A percentile compares a stretch with the other conserved stretches of the same genome.
These are phyloP conservation scores for Phaffomyces antillensis DNA, from an alignment of 805 yeast species.

Conservation along the genomic window DNA sequence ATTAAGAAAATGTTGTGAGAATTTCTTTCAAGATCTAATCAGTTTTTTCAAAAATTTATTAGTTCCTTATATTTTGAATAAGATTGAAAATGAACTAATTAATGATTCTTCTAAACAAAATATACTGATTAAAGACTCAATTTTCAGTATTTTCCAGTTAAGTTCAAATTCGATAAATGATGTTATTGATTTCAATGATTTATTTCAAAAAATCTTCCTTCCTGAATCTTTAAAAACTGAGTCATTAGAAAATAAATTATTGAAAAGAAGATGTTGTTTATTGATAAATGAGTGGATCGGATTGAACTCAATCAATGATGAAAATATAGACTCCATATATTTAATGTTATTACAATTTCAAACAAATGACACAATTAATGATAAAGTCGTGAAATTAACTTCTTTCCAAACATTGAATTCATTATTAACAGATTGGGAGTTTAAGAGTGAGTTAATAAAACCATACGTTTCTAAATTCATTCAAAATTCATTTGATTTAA, in stretches of 20 bases:
- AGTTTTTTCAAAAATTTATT: slow-evolving; percentile 52
- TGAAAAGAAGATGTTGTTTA: slow-evolving; percentile 71
- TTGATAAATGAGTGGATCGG: slow-evolving; percentile 78
- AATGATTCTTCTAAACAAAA: slow-evolving; percentile 34
- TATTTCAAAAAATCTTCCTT: slow-evolving; percentile 53
- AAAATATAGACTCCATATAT: slow-evolving; percentile 52
- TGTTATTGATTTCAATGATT: slow-evolving; percentile 58
- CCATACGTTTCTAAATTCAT: slow-evolving; percentile 56
- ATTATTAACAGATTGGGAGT: slow-evolving; percentile 82
- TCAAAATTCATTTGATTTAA: slow-evolving; percentile 38
- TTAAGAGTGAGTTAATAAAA: slow-evolving; percentile 57
- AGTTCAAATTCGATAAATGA: slow-evolving; percentile 61
- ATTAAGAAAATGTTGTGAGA: slow-evolving; percentile 81
- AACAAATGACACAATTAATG: slow-evolving; percentile 44
- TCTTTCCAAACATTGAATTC: slow-evolving; percentile 63
- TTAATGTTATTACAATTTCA: slow-evolving; percentile 47
- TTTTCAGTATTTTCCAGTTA: slow-evolving; percentile 75
- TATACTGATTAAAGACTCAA: slow-evolving; percentile 68
- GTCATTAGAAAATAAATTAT: slow-evolving; percentile 47
- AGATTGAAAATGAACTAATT: slow-evolving; percentile 39
- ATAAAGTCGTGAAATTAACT: slow-evolving; percentile 74
- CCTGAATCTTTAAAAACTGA: slow-evolving; percentile 47
- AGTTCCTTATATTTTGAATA: slow-evolving; percentile 48
- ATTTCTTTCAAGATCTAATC: slow-evolving; percentile 70
- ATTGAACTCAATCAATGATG: slow-evolving; percentile 46